Percentiles rank a stretch among this genome's conserved stretches.
Conservation (phyloP, 2,329 filamentous ascomycete genomes). For the Elsinoe arachidis region DNA sequence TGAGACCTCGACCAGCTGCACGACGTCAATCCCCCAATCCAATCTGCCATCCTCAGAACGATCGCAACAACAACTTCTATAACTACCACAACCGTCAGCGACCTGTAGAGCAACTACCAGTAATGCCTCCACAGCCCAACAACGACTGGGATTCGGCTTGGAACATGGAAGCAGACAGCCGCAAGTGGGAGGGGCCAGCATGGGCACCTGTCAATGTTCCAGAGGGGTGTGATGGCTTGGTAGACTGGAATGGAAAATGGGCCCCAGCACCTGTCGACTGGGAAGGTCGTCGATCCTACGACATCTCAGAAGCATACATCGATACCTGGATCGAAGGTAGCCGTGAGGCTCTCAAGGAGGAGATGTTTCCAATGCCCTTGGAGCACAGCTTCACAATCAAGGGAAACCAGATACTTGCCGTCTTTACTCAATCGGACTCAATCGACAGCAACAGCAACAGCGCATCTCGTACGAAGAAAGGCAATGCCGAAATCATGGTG, state of each 20-base stretch:
- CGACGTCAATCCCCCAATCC: background rate
- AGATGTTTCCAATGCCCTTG: background rate
- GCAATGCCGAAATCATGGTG: background rate
- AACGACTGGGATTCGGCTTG: background rate
- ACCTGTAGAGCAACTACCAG: background rate
- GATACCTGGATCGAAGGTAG: constrained; percentile 21
- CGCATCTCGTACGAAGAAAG: background rate
- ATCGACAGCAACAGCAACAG: background rate
- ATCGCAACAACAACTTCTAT: background rate
- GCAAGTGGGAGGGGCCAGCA: background rate
- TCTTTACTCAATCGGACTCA: background rate
- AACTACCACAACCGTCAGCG: too few relatives aligned
- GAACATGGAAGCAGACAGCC: background rate
- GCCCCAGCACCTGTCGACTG: constrained; percentile 41
- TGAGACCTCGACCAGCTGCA: background rate
- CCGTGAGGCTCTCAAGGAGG: background rate
- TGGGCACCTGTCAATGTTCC: constrained; percentile 5
- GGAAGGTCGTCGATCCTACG: constrained; percentile 29
- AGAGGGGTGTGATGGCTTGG: constrained; percentile 28
- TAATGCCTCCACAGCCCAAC: background rate
- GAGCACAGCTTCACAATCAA: background rate
- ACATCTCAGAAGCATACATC: constrained; percentile 21
- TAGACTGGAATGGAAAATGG: constrained; percentile 40
- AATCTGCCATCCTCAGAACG: background rate
- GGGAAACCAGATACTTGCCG: background rate